Evolutionary conservation across 805 yeast species (phyloP).

Genomic region (Lachancea dasiensis): DNA sequence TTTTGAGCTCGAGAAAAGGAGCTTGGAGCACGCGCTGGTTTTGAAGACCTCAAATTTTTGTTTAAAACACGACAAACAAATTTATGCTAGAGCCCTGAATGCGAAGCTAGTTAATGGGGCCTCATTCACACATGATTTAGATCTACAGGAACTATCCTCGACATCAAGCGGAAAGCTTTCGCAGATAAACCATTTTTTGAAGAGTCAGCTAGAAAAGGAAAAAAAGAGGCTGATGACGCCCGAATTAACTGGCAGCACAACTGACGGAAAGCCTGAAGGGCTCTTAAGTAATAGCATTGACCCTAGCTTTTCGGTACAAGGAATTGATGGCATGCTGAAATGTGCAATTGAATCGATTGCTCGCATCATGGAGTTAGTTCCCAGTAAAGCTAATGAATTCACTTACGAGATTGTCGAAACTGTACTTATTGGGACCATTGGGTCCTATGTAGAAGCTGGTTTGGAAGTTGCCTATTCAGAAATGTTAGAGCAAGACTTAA

Average conservation of each 20-base stretch:
- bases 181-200: conserved; percentile 54
- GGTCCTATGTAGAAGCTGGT: conserved; percentile 66
- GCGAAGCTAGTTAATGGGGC: conserved; percentile 27
- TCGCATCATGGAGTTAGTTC: conserved; percentile 66
- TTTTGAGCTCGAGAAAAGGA: conserved; percentile 64
- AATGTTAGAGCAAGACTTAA: conserved; percentile 35
- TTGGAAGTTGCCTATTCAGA: conserved; percentile 60
- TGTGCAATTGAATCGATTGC: conserved; percentile 73
- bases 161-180: conserved; percentile 38
- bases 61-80: conserved; percentile 28
- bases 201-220: conserved; percentile 42
- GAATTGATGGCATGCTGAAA: conserved; percentile 59
- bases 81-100: conserved; percentile 22
- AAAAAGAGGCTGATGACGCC: conserved; percentile 31
- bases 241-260: not conserved
- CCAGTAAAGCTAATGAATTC: conserved; percentile 54
- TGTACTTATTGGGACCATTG: conserved; percentile 62
- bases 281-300: conserved; percentile 8
- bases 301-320: conserved; percentile 33
- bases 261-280: not conserved
- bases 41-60: conserved; percentile 32
- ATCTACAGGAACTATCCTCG: conserved; percentile 16
- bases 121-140: conserved; percentile 19
- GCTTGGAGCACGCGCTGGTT: conserved; percentile 41
- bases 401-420: conserved; percentile 63